These are phyloP conservation scores for Trematosphaeria pertusa DNA, from an alignment of 2,329 filamentous ascomycete species.

Conservation along the genomic window DNA sequence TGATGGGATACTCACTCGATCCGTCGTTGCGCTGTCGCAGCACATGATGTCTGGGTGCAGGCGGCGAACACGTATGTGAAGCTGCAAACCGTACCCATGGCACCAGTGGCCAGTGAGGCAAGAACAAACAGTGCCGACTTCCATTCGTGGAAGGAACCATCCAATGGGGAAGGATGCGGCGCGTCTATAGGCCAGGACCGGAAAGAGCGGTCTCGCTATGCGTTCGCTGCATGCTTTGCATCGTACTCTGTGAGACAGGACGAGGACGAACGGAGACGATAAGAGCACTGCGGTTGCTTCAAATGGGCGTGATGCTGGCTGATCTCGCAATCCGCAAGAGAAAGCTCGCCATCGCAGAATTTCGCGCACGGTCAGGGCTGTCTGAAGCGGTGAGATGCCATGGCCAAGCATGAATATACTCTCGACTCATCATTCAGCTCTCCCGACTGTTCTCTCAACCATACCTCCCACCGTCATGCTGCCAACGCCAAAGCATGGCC, in stretches of 20 bases:
- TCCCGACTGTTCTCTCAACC: not conserved
- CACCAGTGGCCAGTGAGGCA: no score
- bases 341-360: conserved; percentile 28
- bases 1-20: no score
- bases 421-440: conserved; percentile 2
- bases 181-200: not conserved
- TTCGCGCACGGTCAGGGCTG: conserved; percentile 16
- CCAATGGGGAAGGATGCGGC: no score
- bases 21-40: no score
- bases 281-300: not conserved
- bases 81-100: no score
- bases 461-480: not conserved
- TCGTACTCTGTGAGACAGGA: conserved; percentile 4
- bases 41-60: no score
- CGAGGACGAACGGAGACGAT: conserved; percentile 1
- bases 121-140: no score
- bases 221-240: not conserved
- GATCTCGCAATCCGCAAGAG: conserved; percentile 24
- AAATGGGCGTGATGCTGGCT: conserved; percentile 1
- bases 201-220: not conserved
- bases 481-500: no score
- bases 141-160: no score
- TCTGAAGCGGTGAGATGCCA: conserved; percentile 22
- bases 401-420: conserved; percentile 10
- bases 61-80: no score